These are phyloP conservation scores for Linum lewisii DNA, from an alignment of 345 rosid species.

Conservation along the genomic window DNA sequence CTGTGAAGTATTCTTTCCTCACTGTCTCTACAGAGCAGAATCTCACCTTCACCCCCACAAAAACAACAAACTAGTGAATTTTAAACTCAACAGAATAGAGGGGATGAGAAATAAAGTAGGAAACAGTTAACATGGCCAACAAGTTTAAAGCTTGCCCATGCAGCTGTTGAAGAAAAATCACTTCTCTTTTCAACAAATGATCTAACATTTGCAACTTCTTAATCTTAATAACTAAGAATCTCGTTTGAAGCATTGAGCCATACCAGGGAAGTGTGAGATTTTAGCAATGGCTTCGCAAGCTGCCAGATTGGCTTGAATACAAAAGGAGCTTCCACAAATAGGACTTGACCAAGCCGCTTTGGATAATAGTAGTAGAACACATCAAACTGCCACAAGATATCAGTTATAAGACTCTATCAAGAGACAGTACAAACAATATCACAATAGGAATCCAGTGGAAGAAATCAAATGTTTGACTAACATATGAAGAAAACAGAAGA, in stretches of 20 bases:
- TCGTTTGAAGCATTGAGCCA: background rate
- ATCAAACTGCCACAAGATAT: slow-evolving; percentile 50
- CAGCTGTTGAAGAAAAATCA: background rate
- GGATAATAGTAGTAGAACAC: slow-evolving; percentile 86
- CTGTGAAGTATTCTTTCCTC: slow-evolving; percentile 67
- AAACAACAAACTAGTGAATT: background rate
- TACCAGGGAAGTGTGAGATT: slow-evolving; percentile 80
- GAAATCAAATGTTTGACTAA: too few species aligned
- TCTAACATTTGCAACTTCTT: background rate
- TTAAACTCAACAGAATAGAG: background rate
- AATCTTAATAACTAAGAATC: background rate
- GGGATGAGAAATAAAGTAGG: background rate
- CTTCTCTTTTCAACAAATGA: background rate
- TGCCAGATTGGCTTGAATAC: slow-evolving; percentile 82
- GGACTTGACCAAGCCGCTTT: slow-evolving; percentile 73
- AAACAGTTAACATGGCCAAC: background rate
- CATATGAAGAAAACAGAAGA: too few species aligned
- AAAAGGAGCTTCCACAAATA: slow-evolving; percentile 86
- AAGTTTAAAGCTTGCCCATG: background rate
- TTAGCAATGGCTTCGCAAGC: slow-evolving; percentile 59
- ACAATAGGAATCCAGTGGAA: background rate
- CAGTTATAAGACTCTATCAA: too few species aligned
- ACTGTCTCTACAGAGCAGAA: slow-evolving; percentile 61
- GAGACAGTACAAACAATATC: background rate
- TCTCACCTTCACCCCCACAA: slow-evolving; percentile 43